Base-by-base conservation (phyloP, 805 yeast species). In the Metschnikowia cubensis region DNA sequence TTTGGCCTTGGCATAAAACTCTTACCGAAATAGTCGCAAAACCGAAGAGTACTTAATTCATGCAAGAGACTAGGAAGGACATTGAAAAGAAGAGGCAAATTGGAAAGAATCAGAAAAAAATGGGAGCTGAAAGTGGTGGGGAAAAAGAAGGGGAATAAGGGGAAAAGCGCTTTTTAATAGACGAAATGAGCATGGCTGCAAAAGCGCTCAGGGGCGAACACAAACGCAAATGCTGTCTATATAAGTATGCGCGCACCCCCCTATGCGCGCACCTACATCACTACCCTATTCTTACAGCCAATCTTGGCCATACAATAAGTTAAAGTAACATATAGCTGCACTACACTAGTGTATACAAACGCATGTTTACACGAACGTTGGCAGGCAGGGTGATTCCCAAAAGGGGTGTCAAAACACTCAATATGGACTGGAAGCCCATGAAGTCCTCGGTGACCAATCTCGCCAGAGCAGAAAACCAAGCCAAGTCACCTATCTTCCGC, bases 371-470 rank as follows among this genome's bases (percentile, higher is more conserved):
- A 14, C 22, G 29, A 14, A 8, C 6, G 6, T 37, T 6, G 10
- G n/a, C 25, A 6, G 25, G n/a, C 17, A 20, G 35, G 22, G 21
- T 20, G 14, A 15, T 37, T 5, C 32, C 42, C 8, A 35, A 37
- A 20, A 20, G 55, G 32, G 45, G 48, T 29, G 70, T 71, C 49
- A 81, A 83, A 54, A 85, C 91, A 0, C 82, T 89, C 2, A 82
- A 84, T 34, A 80, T 87, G 22, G 96, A 89, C 66, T 89, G 96
- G 96, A 80, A 84, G 61, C 95, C 96, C 0, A 75, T 89, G 51
- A 81, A 73, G 59, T 70, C 88, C 0, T 69, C 61, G 5, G 64
- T 59, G 18, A 68, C 70, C 22, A 65, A 72, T 45, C 58, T 73
- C 35, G 61, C 70, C 2, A 62, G 64, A 4, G 67, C 74, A 21